phyloP scores from a whole-genome alignment of 2,329 filamentous ascomycete genomes.

The Arthrobotrys sphaeroides region DNA sequence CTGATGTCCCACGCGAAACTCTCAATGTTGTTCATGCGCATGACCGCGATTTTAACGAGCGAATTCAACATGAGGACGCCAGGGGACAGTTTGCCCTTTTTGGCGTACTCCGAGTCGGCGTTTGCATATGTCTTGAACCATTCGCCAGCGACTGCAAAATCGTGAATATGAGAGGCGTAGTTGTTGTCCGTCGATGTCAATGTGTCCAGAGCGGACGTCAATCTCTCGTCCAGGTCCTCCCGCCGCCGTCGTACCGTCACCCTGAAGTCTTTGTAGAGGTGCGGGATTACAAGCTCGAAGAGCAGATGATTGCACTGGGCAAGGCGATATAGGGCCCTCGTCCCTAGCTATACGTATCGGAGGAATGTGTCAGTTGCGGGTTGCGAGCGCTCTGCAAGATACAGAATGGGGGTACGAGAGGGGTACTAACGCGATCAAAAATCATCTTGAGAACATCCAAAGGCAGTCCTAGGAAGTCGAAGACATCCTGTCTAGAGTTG shows the following conservation, averaged over 20 bases:
- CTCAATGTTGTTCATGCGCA: constrained; percentile 53
- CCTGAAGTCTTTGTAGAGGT: constrained; percentile 53
- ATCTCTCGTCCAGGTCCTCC: constrained; percentile 50
- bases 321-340: constrained; percentile 49
- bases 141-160: constrained; percentile 51
- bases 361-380: neutral
- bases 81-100: constrained; percentile 51
- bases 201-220: constrained; percentile 50
- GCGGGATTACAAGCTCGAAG: constrained; percentile 53
- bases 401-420: neutral
- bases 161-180: constrained; percentile 51
- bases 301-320: constrained; percentile 52
- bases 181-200: constrained; percentile 51
- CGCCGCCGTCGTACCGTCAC: constrained; percentile 49
- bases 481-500: constrained; percentile 44
- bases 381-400: neutral
- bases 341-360: constrained; percentile 31
- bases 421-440: constrained; percentile 46
- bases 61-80: constrained; percentile 54
- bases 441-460: constrained; percentile 53
- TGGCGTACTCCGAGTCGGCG: constrained; percentile 49
- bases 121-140: constrained; percentile 52
- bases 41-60: constrained; percentile 52
- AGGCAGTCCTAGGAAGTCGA: constrained; percentile 49
- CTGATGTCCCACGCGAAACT: constrained; percentile 53